Evolutionary conservation across 2,329 filamentous ascomycete species (phyloP).

Genomic region (Coniochaeta sp.): DNA sequence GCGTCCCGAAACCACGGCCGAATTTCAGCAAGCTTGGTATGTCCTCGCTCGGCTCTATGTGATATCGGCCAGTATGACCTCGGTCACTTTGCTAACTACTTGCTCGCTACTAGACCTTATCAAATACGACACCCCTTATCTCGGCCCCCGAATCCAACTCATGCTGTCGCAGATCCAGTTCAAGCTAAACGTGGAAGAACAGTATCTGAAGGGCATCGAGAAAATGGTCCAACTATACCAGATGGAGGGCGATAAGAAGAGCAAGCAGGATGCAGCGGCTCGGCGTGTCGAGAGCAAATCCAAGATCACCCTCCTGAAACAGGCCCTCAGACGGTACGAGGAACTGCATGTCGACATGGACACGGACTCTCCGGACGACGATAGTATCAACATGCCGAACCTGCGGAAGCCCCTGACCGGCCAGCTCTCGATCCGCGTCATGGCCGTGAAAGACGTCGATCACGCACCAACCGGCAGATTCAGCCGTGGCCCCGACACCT

Average conservation of each 20-base stretch:
- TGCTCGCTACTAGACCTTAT: slow-evolving; percentile 67
- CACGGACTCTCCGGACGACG: slow-evolving; percentile 75
- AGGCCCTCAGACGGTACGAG: slow-evolving; percentile 93
- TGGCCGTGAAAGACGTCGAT: slow-evolving; percentile 89
- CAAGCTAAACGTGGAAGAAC: slow-evolving; percentile 96
- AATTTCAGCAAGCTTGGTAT: slow-evolving; percentile 96
- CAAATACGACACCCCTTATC: slow-evolving; percentile 94
- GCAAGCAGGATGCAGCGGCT: slow-evolving; percentile 84
- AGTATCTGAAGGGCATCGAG: slow-evolving; percentile 97
- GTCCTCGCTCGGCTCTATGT: background rate
- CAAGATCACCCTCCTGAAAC: slow-evolving; percentile 92
- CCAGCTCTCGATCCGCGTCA: slow-evolving; percentile 77
- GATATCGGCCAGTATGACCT: no score
- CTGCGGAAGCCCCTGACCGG: slow-evolving; percentile 93
- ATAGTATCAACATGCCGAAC: slow-evolving; percentile 92
- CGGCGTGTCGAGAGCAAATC: slow-evolving; percentile 92
- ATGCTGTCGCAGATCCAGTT: slow-evolving; percentile 99
- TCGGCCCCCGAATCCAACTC: slow-evolving; percentile 94
- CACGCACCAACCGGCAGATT: slow-evolving; percentile 82
- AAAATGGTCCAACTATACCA: slow-evolving; percentile 98
- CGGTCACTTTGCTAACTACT: no score
- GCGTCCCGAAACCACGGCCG: slow-evolving; percentile 66
- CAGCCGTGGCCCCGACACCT: slow-evolving; percentile 86
- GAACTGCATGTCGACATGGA: slow-evolving; percentile 95
- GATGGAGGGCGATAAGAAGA: slow-evolving; percentile 96